These are phyloP conservation scores for Pseudocercospora cruenta DNA, from an alignment of 2,329 filamentous ascomycete genomes.

Conservation along the genomic window DNA sequence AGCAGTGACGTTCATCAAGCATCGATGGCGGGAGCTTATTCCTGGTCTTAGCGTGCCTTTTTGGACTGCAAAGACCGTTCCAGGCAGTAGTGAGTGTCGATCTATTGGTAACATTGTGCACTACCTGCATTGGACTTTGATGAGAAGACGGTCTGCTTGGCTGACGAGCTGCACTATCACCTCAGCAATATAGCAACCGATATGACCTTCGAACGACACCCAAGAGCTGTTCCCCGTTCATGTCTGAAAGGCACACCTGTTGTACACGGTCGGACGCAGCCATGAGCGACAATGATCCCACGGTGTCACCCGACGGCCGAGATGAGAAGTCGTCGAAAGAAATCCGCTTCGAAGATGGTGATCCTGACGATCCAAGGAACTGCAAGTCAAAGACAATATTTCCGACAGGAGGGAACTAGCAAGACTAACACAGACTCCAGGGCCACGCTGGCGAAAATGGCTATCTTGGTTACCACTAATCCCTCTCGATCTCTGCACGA, in stretches of 20 bases:
- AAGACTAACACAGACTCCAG: neutral
- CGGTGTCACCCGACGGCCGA: neutral
- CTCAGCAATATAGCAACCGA: neutral
- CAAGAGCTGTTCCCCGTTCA: too few species aligned
- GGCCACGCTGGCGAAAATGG: slow-evolving; percentile 22
- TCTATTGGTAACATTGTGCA: neutral
- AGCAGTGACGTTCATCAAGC: neutral
- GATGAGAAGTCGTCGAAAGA: slow-evolving; percentile 2
- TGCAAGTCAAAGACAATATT: neutral
- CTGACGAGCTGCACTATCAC: neutral
- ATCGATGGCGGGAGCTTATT: neutral
- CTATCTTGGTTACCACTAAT: slow-evolving; percentile 19
- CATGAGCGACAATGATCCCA: neutral
- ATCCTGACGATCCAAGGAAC: slow-evolving; percentile 9
- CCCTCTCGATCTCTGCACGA: slow-evolving; percentile 14
- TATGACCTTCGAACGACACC: neutral
- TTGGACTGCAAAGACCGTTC: neutral
- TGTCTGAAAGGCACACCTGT: too few species aligned
- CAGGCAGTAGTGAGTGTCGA: neutral
- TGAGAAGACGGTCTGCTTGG: neutral
- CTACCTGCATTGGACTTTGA: neutral
- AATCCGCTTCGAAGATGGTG: slow-evolving; percentile 6
- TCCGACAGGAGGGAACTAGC: neutral
- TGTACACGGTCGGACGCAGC: neutral
- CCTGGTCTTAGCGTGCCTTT: neutral